Base-by-base conservation (phyloP, 73 alveolate genomes). In the Paramecium octaurelia region DNA sequence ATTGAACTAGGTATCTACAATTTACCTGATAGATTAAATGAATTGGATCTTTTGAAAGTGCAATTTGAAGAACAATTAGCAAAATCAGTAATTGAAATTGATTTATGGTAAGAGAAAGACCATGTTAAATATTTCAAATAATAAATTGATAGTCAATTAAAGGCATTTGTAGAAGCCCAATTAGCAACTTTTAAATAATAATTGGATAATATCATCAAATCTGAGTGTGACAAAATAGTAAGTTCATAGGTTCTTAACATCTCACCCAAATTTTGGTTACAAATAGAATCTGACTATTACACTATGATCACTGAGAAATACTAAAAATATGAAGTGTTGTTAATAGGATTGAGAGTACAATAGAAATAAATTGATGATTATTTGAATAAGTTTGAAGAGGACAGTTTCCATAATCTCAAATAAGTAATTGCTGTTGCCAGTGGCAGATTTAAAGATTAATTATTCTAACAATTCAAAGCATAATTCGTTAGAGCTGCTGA, bases 361-460 rank as follows among this genome's bases (percentile, higher is more conserved):
- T 16, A 34, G 8, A 73, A 38, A 73, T 73, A 73, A 27, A 20
- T 40, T 36, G 87, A 73, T 0, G 46, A 38, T 12, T 73, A 73
- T 73, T 36, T 73, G 14, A 38, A 36, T 35, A 73, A 40, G 40
- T 73, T 73, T 36, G 87, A 73, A 73, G 64, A 73, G 4, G 87
- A 73, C 35, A 8, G 87, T 36, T 73, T 73, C 38, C 31, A 73
- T 31, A 36, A 73, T 36, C 24, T 73, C 16, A 73, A 73, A 38
- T 73, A 73, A 73, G 87, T 73, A 38, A 36, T 73, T 4, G 57
- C 87, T 12, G 59, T 73, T 34, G 57, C 57, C 2, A 73, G 87
- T 73, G 87, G 87, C 3, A 73, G 87, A 73, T 73, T 73, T 73
- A 73, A 73, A 38, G 87, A 73, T 36, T 73, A 73, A 73, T 73